Conservation (phyloP, 768 basidiomycete genomes). For the Amanita muscaria region DNA sequence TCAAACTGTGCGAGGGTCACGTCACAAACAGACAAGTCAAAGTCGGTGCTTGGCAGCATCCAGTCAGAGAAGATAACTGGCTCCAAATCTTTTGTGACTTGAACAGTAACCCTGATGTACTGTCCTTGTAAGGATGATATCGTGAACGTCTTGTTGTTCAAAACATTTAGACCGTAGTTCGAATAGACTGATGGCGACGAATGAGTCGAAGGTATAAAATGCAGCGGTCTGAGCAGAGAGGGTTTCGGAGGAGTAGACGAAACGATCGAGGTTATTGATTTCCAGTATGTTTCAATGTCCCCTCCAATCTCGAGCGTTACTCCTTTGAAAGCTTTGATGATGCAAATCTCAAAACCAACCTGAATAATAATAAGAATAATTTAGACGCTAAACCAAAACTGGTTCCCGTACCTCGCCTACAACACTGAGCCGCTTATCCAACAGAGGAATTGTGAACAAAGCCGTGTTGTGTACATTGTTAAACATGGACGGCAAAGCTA, state of each 20-base stretch:
- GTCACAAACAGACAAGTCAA: conserved; percentile 78
- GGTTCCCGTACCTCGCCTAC: conserved; percentile 71
- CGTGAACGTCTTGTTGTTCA: conserved; percentile 43
- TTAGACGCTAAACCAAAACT: too few species aligned
- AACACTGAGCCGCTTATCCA: conserved; percentile 88
- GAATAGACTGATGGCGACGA: conserved; percentile 66
- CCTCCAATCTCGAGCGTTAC: conserved; percentile 93
- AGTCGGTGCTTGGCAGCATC: conserved; percentile 60
- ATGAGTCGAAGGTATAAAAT: conserved; percentile 46
- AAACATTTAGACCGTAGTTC: conserved; percentile 34
- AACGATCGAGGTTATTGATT: conserved; percentile 59
- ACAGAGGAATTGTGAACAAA: conserved; percentile 61
- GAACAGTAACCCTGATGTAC: conserved; percentile 79
- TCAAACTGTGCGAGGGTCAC: conserved; percentile 79
- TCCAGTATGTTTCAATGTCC: conserved; percentile 97
- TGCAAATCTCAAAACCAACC: conserved; percentile 83
- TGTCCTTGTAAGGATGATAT: conserved; percentile 87
- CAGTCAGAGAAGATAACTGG: conserved; percentile 79
- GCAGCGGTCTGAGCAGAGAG: conserved; percentile 29
- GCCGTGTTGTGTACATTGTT: conserved; percentile 43
- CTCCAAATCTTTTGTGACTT: conserved; percentile 88
- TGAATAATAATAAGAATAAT: conserved; percentile 24
- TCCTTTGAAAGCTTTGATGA: conserved; percentile 84
- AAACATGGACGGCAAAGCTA: conserved; percentile 74
- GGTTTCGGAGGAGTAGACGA: conserved; percentile 34